These are phyloP conservation scores for Microstegium vimineum DNA, from an alignment of 176 grass and related monocot genomes.

Conservation along the genomic window DNA sequence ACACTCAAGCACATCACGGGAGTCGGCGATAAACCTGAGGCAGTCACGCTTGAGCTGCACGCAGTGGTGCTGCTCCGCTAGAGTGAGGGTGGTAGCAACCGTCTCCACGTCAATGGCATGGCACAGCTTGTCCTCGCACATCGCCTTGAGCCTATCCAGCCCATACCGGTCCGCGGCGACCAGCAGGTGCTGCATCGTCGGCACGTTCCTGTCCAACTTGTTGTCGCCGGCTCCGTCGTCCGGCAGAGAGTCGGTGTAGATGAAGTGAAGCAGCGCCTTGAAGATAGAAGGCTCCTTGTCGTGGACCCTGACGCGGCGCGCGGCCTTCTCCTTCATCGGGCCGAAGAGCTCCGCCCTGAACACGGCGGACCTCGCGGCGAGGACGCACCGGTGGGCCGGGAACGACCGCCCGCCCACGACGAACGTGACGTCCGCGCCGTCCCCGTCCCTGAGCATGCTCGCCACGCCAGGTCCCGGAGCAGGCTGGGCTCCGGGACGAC, in stretches of 20 bases:
- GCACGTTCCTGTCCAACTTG: background rate
- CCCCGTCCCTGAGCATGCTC: background rate
- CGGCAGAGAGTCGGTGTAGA: background rate
- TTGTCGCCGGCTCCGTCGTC: background rate
- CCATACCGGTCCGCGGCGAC: constrained; percentile 21
- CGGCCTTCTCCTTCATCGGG: background rate
- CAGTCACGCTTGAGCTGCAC: background rate
- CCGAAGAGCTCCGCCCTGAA: constrained; percentile 28
- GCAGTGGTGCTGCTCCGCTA: constrained; percentile 32
- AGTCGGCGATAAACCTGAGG: background rate
- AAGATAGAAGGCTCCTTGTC: constrained; percentile 9
- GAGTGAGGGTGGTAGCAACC: background rate
- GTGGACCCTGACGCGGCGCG: background rate
- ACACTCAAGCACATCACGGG: background rate
- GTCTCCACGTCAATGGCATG: background rate
- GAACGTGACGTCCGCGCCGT: constrained; percentile 9
- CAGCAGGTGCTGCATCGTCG: constrained; percentile 20
- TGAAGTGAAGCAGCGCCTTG: background rate
- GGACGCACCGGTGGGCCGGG: constrained; percentile 17
- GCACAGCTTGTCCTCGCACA: constrained; percentile 14
- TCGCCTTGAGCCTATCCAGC: background rate
- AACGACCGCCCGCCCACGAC: background rate
- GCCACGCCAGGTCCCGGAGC: background rate
- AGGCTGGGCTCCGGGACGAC: background rate
- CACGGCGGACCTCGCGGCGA: constrained; percentile 22